Base-by-base conservation (phyloP, 352 stramenopile genomes). In the Pythium oligandrum region DNA sequence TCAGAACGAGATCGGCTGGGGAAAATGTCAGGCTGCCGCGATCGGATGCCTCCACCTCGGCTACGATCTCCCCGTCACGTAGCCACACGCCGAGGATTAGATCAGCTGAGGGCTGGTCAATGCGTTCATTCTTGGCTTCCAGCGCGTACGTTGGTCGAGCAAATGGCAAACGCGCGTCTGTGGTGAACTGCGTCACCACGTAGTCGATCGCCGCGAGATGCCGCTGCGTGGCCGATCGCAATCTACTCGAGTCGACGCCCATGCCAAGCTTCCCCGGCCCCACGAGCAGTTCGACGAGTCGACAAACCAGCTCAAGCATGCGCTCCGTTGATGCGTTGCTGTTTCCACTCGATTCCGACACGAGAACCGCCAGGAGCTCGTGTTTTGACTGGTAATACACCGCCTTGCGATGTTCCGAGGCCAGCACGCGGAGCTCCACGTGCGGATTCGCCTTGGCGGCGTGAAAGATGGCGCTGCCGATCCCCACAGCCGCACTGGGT, bases 381-480 rank as follows among this genome's bases (percentile, higher is more conserved):
- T 63, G 49, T 11, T 51, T 17, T 3, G 59, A 62, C 43, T 68
- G 48, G 35, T 70, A 48, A 35, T 81, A 84, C 39, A 67, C 51
- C 30, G 79, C 44, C 2, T 42, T 64, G 44, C 68, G 73, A 9
- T 73, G 54, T 4, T 46, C 40, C 1, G 73, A 69, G 36, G 63
- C 52, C 26, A 84, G 60, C 7, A 39, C 32, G 11, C 61, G 53
- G 34, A 84, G 54, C 31, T 63, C 52, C 1, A 48, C 49, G 3
- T 7, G 38, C 30, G 47, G 33, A 4, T 40, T 36, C 1, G 36
- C 46, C 11, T 64, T 64, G 11, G 71, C 58, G 37, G 76, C 76
- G 43, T 87, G 70, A 51, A 69, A 82, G 51, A 87, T 38, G 7
- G 71, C 73, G 39, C 67, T 80, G 37, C 66, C 53, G 33, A 87